A percentile compares a stretch with the other conserved stretches of the same genome.
These are phyloP conservation scores for Fusarium heterosporum DNA, from an alignment of 2,329 filamentous ascomycete genomes.

Conservation along the genomic window DNA sequence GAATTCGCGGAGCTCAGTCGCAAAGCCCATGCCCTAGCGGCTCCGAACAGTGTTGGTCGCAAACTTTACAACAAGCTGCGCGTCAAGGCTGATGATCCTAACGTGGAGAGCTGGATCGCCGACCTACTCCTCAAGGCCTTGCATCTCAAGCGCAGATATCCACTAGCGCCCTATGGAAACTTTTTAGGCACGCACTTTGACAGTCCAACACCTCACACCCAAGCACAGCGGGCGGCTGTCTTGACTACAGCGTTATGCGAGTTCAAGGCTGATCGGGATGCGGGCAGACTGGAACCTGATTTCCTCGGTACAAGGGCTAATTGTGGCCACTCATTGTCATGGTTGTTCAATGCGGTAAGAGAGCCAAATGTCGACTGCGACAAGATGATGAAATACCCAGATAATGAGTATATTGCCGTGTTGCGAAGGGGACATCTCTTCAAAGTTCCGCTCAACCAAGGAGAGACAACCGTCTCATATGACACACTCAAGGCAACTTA, in stretches of 20 bases:
- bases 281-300: neutral
- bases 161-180: conserved; percentile 8
- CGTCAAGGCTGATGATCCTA: conserved; percentile 2
- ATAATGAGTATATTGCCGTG: conserved; percentile 8
- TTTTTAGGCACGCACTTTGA: conserved; percentile 15
- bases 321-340: conserved; percentile 4
- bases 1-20: conserved; percentile 9
- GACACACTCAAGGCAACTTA: neutral
- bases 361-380: conserved; percentile 11
- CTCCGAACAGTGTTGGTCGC: neutral
- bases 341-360: conserved; percentile 12
- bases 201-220: neutral
- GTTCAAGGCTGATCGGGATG: conserved; percentile 7
- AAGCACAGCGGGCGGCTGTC: conserved; percentile 7
- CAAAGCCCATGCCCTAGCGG: neutral
- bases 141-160: conserved; percentile 12
- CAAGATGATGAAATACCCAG: conserved; percentile 12
- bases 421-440: conserved; percentile 10
- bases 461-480: neutral
- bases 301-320: conserved; percentile 6
- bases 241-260: conserved; percentile 3
- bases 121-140: conserved; percentile 8
- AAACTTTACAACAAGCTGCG: conserved; percentile 11
- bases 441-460: neutral
- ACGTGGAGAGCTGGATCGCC: conserved; percentile 13